Evolutionary conservation across 345 rosid genomes (phyloP), one percentile per base, ranked within the genome.

Genomic region (thale cress (Arabidopsis thaliana)): DNA sequence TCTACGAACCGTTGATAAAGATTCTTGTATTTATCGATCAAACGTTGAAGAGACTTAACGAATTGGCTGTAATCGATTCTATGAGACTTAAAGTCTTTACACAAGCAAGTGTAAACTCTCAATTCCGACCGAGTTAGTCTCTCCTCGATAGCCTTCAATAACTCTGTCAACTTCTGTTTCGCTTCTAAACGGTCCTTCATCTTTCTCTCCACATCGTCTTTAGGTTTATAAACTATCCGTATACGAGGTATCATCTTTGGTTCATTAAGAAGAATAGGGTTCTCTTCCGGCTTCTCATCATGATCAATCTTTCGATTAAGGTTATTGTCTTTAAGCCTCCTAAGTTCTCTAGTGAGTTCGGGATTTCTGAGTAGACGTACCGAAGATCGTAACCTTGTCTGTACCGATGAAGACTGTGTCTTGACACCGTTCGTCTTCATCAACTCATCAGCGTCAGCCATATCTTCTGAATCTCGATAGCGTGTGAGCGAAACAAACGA

Each of bases 131-230:
- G 11, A 25, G 16, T 38, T 3, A 67, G 36, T 1, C 51, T 23
- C 60, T 61, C 28, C 66, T 61, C 52, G 16, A 44, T 44, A 14
- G 52, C 46, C 38, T 2, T 28, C 40, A 46, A n/a, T 16, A 46
- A 46, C 9, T 46, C 51, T n/a, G 0, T 7, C 51, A 46, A 6
- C 8, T 46, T 46, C 50, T 46, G 8, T 16, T 42, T 42, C 48
- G 1, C 48, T 1, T 42, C 16, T 41, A 20, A 14, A 3, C 7
- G 20, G 7, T 7, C 20, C 14, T 44, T n/a, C 51, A 25, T 16
- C 37, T 62, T 62, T 30, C 37, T 28, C 38, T 28, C 50, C 22
- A 45, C 50, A n/a, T 45, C 49, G n/a, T 45, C 9, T 2, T 45
- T 45, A n/a, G 50, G 22, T n/a, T 42, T 42, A 42, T 13, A 0